phyloP scores from a whole-genome alignment of 1,139 yeast species.

The Debaryomycetaceae sp. region DNA sequence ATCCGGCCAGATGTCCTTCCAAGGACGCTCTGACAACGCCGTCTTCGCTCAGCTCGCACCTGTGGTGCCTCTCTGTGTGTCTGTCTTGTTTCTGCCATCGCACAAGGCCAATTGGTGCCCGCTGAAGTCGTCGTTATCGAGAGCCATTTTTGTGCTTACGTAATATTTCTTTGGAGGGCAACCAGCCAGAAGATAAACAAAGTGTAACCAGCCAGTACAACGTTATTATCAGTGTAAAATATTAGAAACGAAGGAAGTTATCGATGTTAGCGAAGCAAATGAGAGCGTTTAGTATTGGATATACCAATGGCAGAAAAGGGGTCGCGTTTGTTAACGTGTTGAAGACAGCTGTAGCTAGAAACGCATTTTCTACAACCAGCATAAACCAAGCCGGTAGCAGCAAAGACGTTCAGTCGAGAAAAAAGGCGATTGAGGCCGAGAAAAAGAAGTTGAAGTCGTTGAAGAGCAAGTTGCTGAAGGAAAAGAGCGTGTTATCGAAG shows the following conservation, averaged over 20 bases:
- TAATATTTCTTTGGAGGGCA: too few relatives aligned
- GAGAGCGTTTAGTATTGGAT: background rate
- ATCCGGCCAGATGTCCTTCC: background rate
- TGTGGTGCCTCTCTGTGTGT: too few relatives aligned
- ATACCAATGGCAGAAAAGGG: background rate
- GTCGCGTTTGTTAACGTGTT: background rate
- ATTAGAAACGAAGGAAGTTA: too few relatives aligned
- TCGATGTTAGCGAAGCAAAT: background rate
- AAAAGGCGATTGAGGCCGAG: slow-evolving; percentile 6
- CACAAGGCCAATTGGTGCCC: too few relatives aligned
- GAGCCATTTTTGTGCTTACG: too few relatives aligned
- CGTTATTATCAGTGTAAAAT: too few relatives aligned
- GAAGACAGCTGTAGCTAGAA: background rate
- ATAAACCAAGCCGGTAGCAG: background rate
- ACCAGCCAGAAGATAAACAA: too few relatives aligned
- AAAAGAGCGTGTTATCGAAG: slow-evolving; percentile 17
- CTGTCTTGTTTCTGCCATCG: too few relatives aligned
- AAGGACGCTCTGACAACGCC: background rate
- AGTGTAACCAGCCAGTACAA: too few relatives aligned
- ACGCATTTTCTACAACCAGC: background rate
- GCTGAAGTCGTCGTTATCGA: too few relatives aligned
- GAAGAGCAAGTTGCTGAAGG: slow-evolving; percentile 19
- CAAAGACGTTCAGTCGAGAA: slow-evolving; percentile 2
- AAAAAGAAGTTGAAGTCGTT: slow-evolving; percentile 11
- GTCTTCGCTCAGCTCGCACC: too few relatives aligned